These are phyloP conservation scores for Hanseniaspora meyeri DNA, from an alignment of 805 yeast species.

Conservation along the genomic window DNA sequence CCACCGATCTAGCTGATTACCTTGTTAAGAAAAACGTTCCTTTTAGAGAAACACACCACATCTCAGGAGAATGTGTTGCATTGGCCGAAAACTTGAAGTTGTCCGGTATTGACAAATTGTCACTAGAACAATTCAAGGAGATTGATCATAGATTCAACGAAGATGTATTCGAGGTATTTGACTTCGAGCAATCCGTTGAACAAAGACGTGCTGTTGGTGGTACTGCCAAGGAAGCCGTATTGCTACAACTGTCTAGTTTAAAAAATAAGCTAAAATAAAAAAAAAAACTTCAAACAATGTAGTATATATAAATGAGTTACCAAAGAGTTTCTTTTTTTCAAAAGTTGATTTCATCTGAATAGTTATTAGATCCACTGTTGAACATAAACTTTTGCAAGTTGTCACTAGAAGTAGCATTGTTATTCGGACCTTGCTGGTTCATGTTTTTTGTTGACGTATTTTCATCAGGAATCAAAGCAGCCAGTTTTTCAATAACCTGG, in stretches of 20 bases:
- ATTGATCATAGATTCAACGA: slow-evolving; percentile 70
- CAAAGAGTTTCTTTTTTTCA: background rate
- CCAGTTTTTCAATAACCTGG: slow-evolving; percentile 11
- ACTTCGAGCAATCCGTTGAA: slow-evolving; percentile 90
- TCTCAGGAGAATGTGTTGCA: slow-evolving; percentile 94
- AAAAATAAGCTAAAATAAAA: slow-evolving; percentile 23
- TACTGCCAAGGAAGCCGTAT: slow-evolving; percentile 83
- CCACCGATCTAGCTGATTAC: slow-evolving; percentile 96
- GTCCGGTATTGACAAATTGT: slow-evolving; percentile 75
- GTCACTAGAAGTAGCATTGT: background rate
- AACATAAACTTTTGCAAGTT: slow-evolving; percentile 3
- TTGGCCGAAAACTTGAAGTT: slow-evolving; percentile 66
- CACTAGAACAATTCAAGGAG: slow-evolving; percentile 60
- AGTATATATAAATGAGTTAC: background rate
- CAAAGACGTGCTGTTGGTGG: slow-evolving; percentile 96
- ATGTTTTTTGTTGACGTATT: background rate
- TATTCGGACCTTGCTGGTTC: background rate
- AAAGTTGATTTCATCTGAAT: slow-evolving; percentile 11
- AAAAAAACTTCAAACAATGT: slow-evolving; percentile 20
- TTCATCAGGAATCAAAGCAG: slow-evolving; percentile 6
- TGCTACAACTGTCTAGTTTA: slow-evolving; percentile 46
- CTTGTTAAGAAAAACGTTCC: slow-evolving; percentile 97
- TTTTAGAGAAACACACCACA: slow-evolving; percentile 97
- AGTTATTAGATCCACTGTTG: slow-evolving; percentile 2
- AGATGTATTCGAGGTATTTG: slow-evolving; percentile 75